Conservation (phyloP, 2,329 filamentous ascomycete species). For the Pestalotiopsis sp. region DNA sequence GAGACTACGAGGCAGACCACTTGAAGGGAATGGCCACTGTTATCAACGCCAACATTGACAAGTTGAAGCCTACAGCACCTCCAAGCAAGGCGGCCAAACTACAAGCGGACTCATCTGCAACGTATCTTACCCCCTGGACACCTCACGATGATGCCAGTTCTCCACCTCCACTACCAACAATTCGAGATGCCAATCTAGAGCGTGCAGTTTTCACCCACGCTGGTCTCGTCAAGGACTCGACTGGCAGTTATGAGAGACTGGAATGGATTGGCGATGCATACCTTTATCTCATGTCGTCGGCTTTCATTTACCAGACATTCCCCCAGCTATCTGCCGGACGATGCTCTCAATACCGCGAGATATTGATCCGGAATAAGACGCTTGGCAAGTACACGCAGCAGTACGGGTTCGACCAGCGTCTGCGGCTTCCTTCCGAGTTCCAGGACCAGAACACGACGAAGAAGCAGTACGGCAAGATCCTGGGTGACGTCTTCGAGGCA, state of each 20-base stretch:
- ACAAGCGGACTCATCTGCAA: constrained; percentile 17
- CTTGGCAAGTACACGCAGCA: constrained; percentile 68
- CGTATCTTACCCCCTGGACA: constrained; percentile 50
- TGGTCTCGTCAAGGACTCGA: constrained; percentile 41
- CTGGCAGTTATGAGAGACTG: constrained; percentile 73
- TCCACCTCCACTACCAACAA: constrained; percentile 62
- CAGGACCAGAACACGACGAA: constrained; percentile 38
- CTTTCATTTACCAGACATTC: constrained; percentile 76
- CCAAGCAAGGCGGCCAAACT: constrained; percentile 28
- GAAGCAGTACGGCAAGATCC: constrained; percentile 69
- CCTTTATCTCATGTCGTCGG: constrained; percentile 75
- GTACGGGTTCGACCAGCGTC: constrained; percentile 71
- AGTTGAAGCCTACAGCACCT: constrained; percentile 17
- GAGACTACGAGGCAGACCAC: constrained; percentile 18
- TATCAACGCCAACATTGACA: constrained; percentile 23
- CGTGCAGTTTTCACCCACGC: constrained; percentile 69
- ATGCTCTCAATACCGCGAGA: constrained; percentile 76
- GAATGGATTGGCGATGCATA: constrained; percentile 92
- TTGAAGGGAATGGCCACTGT: constrained; percentile 23
- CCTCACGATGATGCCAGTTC: constrained; percentile 47
- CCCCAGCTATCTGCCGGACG: constrained; percentile 66
- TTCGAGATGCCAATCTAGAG: constrained; percentile 62
- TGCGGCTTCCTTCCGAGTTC: constrained; percentile 57
- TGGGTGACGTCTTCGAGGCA: constrained; percentile 88
- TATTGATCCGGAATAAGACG: constrained; percentile 79